Evolutionary conservation across 2,329 filamentous ascomycete species (phyloP), one percentile per base, ranked within the genome.

Genomic region (Botrytis medusae): DNA sequence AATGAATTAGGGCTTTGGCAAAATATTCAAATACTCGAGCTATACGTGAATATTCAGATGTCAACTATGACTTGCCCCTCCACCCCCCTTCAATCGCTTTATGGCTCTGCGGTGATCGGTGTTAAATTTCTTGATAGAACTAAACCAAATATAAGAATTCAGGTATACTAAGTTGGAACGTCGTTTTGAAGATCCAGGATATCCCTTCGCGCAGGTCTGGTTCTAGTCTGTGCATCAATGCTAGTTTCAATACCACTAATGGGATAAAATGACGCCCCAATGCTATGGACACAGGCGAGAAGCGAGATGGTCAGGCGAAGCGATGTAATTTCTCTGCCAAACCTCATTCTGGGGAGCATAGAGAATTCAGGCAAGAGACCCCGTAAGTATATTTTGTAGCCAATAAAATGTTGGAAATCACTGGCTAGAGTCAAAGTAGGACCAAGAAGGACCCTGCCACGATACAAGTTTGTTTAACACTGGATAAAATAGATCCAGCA

Each of bases 141-240:
- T 25, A 25, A 18, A 5, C 32, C 37, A 54, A 25, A 54, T 54
- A 9, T 68, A 40, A 37, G 40, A 51, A 40, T 14, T 22, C 25
- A 40, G 46, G 61, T 54, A 29, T 54, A 75, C 69, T 67, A 76
- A 57, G 63, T 40, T 34, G 71, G 57, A 20, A 48, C 29, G 64
- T 75, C 69, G 14, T 74, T 72, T 54, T 74, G 72, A 32, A 76
- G 64, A 25, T 74, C 73, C 25, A 69, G 32, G 29, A 76, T 76
- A 67, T 75, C 70, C 46, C 46, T 65, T 48, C 74, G 29, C 34
- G 68, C 20, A 42, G 63, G 76, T 51, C 73, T 51, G 22, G 29
- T 62, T 22, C 74, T 70, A 59, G 72, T 73, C 2, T 60, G 5
- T n/a, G 42, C 8, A 65, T 77, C 37, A 18, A 76, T 48, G 18